phyloP scores from a whole-genome alignment of 129 eudicot species.

The Apium graveolens region DNA sequence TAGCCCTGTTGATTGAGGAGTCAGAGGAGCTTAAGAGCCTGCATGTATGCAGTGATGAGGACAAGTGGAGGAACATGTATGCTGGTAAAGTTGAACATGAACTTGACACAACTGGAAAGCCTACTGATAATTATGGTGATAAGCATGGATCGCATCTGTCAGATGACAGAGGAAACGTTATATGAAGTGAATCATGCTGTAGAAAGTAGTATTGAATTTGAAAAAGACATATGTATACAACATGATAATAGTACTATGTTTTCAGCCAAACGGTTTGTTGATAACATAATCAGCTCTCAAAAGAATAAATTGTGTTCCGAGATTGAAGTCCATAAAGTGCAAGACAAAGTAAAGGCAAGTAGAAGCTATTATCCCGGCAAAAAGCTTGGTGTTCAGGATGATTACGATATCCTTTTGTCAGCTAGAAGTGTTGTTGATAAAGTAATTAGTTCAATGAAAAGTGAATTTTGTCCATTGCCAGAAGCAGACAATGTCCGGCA shows the following conservation, averaged over 20 bases:
- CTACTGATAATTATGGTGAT: conserved; percentile 9
- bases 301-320: not conserved
- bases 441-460: conserved; percentile 4
- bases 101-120: conserved; percentile 8
- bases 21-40: conserved; percentile 26
- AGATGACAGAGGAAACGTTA: not conserved
- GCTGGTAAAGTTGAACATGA: conserved; percentile 10
- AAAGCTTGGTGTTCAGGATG: not conserved
- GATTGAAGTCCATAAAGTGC: not conserved
- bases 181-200: not conserved
- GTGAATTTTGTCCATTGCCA: not conserved
- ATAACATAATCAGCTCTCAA: conserved; percentile 22
- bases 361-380: not conserved
- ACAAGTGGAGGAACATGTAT: conserved; percentile 12
- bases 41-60: conserved; percentile 8
- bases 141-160: conserved; percentile 13
- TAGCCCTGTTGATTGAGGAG: conserved; percentile 42
- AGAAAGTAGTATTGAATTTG: not conserved
- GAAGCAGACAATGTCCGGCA: not conserved
- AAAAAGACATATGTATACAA: not conserved
- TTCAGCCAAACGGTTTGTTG: conserved; percentile 13
- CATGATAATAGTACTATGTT: not conserved
- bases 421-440: conserved; percentile 6
- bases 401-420: conserved; percentile 3
- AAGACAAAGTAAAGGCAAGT: not conserved